These are phyloP conservation scores for Sarcomyxa edulis DNA, from an alignment of 768 basidiomycete genomes.

Conservation along the genomic window DNA sequence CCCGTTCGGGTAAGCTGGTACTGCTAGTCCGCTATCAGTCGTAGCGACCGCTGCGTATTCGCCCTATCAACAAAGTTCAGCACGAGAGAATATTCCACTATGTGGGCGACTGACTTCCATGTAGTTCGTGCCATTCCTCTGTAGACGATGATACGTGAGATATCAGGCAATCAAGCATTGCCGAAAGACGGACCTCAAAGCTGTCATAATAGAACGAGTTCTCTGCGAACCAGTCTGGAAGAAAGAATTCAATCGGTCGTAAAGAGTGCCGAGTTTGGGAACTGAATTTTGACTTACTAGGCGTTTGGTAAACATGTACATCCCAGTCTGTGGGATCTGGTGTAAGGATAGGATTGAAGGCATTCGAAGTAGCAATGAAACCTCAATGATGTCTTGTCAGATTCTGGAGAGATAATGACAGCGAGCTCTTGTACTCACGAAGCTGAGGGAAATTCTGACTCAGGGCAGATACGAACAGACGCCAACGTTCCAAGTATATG, in stretches of 20 bases:
- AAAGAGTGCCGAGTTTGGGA: not conserved
- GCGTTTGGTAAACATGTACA: conserved; percentile 54
- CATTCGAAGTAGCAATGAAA: conserved; percentile 50
- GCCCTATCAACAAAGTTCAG: conserved; percentile 41
- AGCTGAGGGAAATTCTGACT: conserved; percentile 40
- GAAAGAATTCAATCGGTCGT: not conserved
- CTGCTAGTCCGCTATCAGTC: too few relatives aligned
- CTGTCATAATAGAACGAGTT: conserved; percentile 38
- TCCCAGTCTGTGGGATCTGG: conserved; percentile 51
- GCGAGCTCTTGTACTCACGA: conserved; percentile 29
- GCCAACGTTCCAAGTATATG: conserved; percentile 48
- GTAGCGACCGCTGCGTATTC: conserved; percentile 61
- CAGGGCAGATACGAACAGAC: conserved; percentile 33
- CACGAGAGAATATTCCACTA: not conserved
- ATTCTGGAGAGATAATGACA: too few relatives aligned
- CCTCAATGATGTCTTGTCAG: too few relatives aligned
- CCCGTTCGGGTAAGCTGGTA: too few relatives aligned
- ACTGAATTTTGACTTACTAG: conserved; percentile 37
- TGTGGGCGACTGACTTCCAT: conserved; percentile 19
- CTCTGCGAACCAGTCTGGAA: conserved; percentile 36
- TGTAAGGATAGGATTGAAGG: conserved; percentile 36
- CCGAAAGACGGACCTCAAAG: too few relatives aligned
- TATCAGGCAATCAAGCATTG: too few relatives aligned
- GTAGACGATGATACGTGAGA: too few relatives aligned
- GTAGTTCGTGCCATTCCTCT: too few relatives aligned